Conservation (phyloP, 495 filamentous ascomycete species). For the Polyplosphaeria fusca region DNA sequence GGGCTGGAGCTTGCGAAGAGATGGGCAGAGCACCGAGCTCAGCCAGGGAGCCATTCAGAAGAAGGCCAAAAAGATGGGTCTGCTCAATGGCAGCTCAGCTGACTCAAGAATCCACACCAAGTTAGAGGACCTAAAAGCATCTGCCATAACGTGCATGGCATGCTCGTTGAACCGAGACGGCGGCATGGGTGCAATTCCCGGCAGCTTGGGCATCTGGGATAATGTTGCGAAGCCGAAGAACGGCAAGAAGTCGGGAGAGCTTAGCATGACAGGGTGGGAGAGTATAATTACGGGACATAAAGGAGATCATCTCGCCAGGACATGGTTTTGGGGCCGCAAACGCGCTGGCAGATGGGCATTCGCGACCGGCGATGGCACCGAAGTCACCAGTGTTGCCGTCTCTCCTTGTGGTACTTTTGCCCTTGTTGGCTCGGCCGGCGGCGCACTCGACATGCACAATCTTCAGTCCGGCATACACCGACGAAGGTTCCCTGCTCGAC, state of each 20-base stretch:
- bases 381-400: constrained; percentile 81
- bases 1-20: constrained; percentile 90
- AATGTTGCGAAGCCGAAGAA: constrained; percentile 58
- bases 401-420: constrained; percentile 92
- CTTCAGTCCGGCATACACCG: constrained; percentile 87
- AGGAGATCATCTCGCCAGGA: constrained; percentile 77
- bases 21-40: constrained; percentile 89
- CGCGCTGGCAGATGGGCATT: constrained; percentile 91
- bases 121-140: constrained; percentile 76
- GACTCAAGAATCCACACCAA: constrained; percentile 53
- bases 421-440: constrained; percentile 78
- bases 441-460: constrained; percentile 90
- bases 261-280: constrained; percentile 85
- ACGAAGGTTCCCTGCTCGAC: constrained; percentile 73
- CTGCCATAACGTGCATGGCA: constrained; percentile 84
- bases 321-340: constrained; percentile 97
- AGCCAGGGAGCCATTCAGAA: constrained; percentile 81
- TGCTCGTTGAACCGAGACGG: constrained; percentile 90
- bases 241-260: constrained; percentile 53
- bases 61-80: constrained; percentile 78
- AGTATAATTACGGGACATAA: constrained; percentile 93
- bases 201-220: constrained; percentile 71
- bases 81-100: constrained; percentile 51
- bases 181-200: constrained; percentile 74
- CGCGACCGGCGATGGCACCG: constrained; percentile 74